Evolutionary conservation across 331 rosid genomes (phyloP), one percentile per base, ranked within the genome.

Genomic region (Ulmus americana): DNA sequence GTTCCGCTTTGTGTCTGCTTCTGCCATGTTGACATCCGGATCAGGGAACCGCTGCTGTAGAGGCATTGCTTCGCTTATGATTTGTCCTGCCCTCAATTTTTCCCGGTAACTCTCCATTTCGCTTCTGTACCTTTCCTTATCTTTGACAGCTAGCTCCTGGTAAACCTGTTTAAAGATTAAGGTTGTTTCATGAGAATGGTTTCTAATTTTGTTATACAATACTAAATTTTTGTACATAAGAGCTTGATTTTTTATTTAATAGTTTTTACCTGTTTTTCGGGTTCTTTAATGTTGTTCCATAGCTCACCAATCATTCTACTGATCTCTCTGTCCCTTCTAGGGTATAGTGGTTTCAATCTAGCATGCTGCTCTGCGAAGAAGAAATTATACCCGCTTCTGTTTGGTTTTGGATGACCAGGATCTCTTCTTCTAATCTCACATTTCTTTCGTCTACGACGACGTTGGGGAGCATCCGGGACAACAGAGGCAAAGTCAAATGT

Each of bases 321-420:
- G 14, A 94, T 89, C 64, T 87, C 97, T 52, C 95, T 75, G 76
- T 89, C 98, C 67, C 80, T 94, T 60, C 95, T 95, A 1, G 85
- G 98, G 71, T 87, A 76, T 55, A 83, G 88, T 8, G 88, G 82
- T 49, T 94, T 89, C 45, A 94, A 76, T 71, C 85, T 84, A 44
- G 98, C 95, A 75, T 89, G 95, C 73, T 94, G 98, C 69, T 89
- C 97, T 1, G 95, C 91, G 66, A 87, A 92, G 83, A 92, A 92
- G 83, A 92, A 89, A 63, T 92, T 92, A 70, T 92, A 92, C 5
- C 98, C 97, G 39, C 97, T 92, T 87, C 95, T 76, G 75, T 87
- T 92, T 7, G 95, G 95, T 65, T 92, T 92, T 10, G 98, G 98
- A 70, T 82, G 97, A 72, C 80, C 95, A 2, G 95, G 97, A 64